Percentiles rank a stretch among this genome's conserved stretches.
These are phyloP conservation scores for Tylopilus sp. DNA, from an alignment of 768 basidiomycete species.

Conservation along the genomic window DNA sequence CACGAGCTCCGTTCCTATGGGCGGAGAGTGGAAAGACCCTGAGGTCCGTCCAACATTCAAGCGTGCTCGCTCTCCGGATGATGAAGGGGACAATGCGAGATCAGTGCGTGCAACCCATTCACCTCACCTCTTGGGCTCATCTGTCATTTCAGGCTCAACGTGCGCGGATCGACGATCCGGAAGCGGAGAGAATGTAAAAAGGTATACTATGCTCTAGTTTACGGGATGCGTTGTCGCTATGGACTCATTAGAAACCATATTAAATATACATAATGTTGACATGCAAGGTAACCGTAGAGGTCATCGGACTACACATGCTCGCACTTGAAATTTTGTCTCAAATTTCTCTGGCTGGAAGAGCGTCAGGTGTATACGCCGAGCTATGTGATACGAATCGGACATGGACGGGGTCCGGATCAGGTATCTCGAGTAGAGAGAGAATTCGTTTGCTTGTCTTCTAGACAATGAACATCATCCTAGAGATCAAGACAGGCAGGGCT, in stretches of 20 bases:
- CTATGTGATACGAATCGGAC: conserved; percentile 68
- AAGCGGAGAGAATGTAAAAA: conserved; percentile 66
- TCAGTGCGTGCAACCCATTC: conserved; percentile 40
- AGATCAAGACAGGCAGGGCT: background rate
- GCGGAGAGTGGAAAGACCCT: conserved; percentile 82
- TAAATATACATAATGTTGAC: conserved; percentile 11
- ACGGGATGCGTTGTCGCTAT: conserved; percentile 8
- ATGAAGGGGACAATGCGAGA: conserved; percentile 61
- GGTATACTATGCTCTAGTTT: conserved; percentile 25
- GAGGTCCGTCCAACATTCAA: conserved; percentile 53
- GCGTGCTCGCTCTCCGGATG: conserved; percentile 73
- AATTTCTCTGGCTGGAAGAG: conserved; percentile 36
- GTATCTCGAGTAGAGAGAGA: conserved; percentile 48
- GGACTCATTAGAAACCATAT: conserved; percentile 16
- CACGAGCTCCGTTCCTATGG: conserved; percentile 76
- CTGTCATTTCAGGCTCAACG: conserved; percentile 47
- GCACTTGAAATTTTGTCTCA: conserved; percentile 40
- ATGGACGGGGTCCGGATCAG: conserved; percentile 52
- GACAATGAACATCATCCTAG: conserved; percentile 5
- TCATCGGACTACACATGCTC: conserved; percentile 52
- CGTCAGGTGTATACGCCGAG: conserved; percentile 60
- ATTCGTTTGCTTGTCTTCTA: conserved; percentile 35
- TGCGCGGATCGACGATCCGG: conserved; percentile 58
- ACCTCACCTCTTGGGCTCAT: conserved; percentile 5
- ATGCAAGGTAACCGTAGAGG: background rate